Evolutionary conservation across 257 asterid species (phyloP).

Genomic region (Solanum peruvianum): DNA sequence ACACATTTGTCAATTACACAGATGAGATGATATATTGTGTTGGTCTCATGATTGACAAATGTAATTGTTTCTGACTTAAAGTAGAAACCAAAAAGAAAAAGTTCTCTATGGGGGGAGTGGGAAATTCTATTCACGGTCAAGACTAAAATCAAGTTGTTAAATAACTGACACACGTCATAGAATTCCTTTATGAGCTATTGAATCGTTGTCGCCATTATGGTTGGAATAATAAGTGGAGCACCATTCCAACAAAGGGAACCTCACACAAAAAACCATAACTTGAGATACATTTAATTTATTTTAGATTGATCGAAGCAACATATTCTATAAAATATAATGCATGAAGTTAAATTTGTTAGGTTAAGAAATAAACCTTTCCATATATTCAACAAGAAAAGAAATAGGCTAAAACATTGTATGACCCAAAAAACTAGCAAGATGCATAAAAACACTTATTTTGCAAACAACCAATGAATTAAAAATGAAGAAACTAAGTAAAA

Average conservation of each 20-base stretch:
- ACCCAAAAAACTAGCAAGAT: conserved; percentile 82
- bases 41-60: not conserved
- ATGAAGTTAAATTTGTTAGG: not conserved
- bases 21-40: not conserved
- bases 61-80: too few relatives aligned
- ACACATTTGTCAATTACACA: not conserved
- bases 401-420: conserved; percentile 61
- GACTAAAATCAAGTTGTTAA: too few relatives aligned
- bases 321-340: not conserved
- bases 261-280: not conserved
- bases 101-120: too few relatives aligned
- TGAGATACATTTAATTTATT: not conserved
- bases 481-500: too few relatives aligned
- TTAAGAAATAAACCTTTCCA: conserved; percentile 47
- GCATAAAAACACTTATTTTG: conserved; percentile 89
- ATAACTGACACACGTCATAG: too few relatives aligned
- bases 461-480: conserved; percentile 8
- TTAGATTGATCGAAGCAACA: not conserved
- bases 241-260: conserved; percentile 57
- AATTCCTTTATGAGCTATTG: too few relatives aligned
- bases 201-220: too few relatives aligned
- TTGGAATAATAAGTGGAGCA: conserved; percentile 6
- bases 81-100: too few relatives aligned
- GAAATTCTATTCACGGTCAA: too few relatives aligned
- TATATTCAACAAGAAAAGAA: conserved; percentile 29